phyloP scores from a whole-genome alignment of 345 rosid genomes.

The Linum usitatissimum region DNA sequence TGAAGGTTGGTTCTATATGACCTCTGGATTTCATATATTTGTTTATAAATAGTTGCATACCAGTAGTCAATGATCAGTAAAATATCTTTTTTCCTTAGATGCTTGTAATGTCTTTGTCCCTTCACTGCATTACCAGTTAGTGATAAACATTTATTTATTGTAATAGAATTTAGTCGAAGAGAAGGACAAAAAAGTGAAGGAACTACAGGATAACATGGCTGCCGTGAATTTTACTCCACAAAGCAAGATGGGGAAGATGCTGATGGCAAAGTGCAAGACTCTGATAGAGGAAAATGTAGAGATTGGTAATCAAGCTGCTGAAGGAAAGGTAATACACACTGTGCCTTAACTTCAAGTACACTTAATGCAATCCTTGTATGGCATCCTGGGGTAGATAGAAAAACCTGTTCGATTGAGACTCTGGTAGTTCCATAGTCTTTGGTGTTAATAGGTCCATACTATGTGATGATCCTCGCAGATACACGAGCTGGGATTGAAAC shows the following conservation, averaged over 20 bases:
- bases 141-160: constrained; percentile 2
- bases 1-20: constrained; percentile 48
- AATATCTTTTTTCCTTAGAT: too few species aligned
- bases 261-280: constrained; percentile 90
- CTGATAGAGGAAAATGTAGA: constrained; percentile 95
- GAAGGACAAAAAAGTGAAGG: constrained; percentile 92
- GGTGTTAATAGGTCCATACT: not conserved
- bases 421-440: too few species aligned
- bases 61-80: too few species aligned
- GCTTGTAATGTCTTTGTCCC: too few species aligned
- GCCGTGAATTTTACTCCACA: constrained; percentile 82
- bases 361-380: constrained; percentile 26
- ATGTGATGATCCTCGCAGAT: constrained; percentile 34
- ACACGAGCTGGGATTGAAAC: constrained; percentile 77
- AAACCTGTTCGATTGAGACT: too few species aligned
- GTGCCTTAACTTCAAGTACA: too few species aligned
- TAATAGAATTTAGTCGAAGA: constrained; percentile 80
- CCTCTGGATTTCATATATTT: too few species aligned
- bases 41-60: too few species aligned
- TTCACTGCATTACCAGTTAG: constrained; percentile 1
- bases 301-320: constrained; percentile 90
- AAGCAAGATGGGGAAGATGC: constrained; percentile 90
- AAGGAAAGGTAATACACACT: constrained; percentile 29
- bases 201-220: constrained; percentile 78
- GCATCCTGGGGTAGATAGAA: too few species aligned